Conservation (phyloP, 108 stramenopile species). For the Aurantiochytrium sp. region DNA sequence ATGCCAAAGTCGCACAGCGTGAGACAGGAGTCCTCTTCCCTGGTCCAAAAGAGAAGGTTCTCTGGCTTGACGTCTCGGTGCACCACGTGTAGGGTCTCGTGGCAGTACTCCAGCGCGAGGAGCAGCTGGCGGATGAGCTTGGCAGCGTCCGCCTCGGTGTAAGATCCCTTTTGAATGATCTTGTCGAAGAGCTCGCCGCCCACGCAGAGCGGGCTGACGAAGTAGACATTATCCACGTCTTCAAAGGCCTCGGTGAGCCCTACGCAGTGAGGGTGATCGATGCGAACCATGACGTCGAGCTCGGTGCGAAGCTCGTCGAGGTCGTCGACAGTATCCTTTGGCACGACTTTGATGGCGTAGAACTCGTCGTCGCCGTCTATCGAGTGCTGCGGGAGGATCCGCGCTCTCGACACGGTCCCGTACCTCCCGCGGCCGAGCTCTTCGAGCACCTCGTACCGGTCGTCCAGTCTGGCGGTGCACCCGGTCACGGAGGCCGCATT, state of each 20-base stretch:
- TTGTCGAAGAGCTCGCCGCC: constrained; percentile 90
- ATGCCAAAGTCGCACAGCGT: constrained; percentile 99
- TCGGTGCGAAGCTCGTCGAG: background rate
- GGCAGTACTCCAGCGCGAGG: constrained; percentile 72
- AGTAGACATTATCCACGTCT: constrained; percentile 30
- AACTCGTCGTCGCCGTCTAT: background rate
- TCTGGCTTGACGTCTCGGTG: constrained; percentile 86
- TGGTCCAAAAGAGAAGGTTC: constrained; percentile 65
- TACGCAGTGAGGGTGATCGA: background rate
- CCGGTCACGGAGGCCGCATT: background rate
- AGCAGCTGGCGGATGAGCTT: constrained; percentile 66
- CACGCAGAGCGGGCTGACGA: constrained; percentile 60
- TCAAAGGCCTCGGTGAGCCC: background rate
- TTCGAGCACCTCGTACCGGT: background rate
- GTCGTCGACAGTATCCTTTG: background rate
- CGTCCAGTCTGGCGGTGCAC: background rate
- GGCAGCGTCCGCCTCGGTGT: constrained; percentile 76
- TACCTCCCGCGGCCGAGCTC: background rate
- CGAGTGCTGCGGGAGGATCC: background rate
- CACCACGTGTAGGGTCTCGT: constrained; percentile 64
- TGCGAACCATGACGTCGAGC: background rate
- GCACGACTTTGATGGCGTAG: background rate
- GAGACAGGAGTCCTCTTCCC: constrained; percentile 71
- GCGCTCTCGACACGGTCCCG: background rate
- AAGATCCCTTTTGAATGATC: constrained; percentile 74